These are phyloP conservation scores for Diaporthe sp. DNA, from an alignment of 2,329 filamentous ascomycete species.

Conservation along the genomic window DNA sequence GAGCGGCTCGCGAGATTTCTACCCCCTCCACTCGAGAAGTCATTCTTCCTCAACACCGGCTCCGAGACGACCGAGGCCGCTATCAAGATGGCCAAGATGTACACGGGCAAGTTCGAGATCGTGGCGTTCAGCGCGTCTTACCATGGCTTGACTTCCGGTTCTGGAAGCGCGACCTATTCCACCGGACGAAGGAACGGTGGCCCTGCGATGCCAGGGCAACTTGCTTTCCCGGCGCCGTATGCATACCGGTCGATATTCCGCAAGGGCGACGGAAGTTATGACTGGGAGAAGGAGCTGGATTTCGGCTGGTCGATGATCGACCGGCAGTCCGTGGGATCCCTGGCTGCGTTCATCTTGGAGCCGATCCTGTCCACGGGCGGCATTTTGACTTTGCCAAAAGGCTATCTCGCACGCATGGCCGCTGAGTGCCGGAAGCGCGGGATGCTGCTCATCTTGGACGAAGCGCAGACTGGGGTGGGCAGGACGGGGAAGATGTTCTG, in stretches of 20 bases:
- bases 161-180: constrained; percentile 66
- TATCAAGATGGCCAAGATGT: constrained; percentile 73
- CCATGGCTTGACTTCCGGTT: constrained; percentile 70
- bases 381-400: constrained; percentile 66
- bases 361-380: constrained; percentile 70
- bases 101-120: constrained; percentile 74
- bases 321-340: constrained; percentile 67
- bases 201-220: constrained; percentile 65
- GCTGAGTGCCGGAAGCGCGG: constrained; percentile 64
- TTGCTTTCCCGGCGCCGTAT: constrained; percentile 70
- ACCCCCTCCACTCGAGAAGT: constrained; percentile 62
- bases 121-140: constrained; percentile 70
- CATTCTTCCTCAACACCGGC: constrained; percentile 69
- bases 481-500: constrained; percentile 70
- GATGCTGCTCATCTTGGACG: constrained; percentile 71
- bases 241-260: constrained; percentile 73
- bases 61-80: constrained; percentile 70
- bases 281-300: constrained; percentile 75
- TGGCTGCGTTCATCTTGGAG: constrained; percentile 74
- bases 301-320: constrained; percentile 74
- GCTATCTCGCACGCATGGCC: constrained; percentile 67
- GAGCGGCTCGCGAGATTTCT: constrained; percentile 61
- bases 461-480: constrained; percentile 71
- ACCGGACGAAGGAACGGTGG: constrained; percentile 61
- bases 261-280: constrained; percentile 68